These are phyloP conservation scores for Chrysophaeum taylorii DNA, from an alignment of 352 stramenopile species.

Conservation along the genomic window DNA sequence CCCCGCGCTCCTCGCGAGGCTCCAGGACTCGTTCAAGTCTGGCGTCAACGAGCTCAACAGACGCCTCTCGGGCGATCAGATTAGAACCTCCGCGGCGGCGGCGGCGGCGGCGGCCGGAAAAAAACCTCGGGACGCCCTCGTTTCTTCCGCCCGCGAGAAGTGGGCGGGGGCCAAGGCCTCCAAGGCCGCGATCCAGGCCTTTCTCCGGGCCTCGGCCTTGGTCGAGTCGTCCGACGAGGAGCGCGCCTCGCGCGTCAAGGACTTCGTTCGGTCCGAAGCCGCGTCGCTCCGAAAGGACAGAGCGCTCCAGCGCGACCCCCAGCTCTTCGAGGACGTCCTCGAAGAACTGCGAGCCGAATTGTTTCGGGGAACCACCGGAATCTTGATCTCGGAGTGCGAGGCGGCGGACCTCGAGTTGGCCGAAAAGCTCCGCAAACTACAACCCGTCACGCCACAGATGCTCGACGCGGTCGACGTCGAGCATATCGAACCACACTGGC, in stretches of 20 bases:
- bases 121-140: too few species aligned
- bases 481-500: background rate
- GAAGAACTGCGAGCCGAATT: too few species aligned
- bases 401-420: background rate
- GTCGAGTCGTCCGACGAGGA: conserved; percentile 1
- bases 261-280: too few species aligned
- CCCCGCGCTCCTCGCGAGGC: background rate
- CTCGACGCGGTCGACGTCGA: background rate
- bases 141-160: background rate
- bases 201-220: background rate
- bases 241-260: background rate
- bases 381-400: background rate
- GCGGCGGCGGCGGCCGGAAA: background rate
- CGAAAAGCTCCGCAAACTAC: background rate
- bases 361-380: too few species aligned
- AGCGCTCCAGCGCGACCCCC: too few species aligned
- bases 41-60: background rate
- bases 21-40: background rate
- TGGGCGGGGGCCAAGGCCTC: background rate
- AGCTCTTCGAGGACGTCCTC: too few species aligned
- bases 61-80: background rate
- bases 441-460: background rate
- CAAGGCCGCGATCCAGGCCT: background rate
- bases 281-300: too few species aligned
- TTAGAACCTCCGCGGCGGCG: too few species aligned